Evolutionary conservation across 164 flowering plant genomes (phyloP).

Genomic region (Vitis cinerea): DNA sequence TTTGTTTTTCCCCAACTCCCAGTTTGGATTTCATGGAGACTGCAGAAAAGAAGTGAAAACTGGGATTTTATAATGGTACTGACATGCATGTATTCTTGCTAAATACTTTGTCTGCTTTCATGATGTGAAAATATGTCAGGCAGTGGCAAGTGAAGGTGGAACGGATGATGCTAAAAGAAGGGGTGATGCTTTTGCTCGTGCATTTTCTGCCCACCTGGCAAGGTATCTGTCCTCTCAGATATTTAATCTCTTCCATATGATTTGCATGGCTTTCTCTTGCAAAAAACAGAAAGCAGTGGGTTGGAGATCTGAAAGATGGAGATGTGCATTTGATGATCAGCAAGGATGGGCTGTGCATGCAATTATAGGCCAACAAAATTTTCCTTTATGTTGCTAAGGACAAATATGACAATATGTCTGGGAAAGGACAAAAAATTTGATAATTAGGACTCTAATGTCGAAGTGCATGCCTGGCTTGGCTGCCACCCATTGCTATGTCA

Average conservation of each 20-base stretch:
- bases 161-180: slow-evolving; percentile 98
- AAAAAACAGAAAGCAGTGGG: not conserved
- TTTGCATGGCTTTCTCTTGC: not conserved
- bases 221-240: slow-evolving; percentile 40
- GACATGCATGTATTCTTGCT: no score
- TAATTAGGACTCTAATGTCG: no score
- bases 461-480: no score
- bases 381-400: no score
- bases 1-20: no score
- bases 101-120: not conserved
- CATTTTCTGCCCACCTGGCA: slow-evolving; percentile 93
- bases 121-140: slow-evolving; percentile 41
- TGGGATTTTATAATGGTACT: no score
- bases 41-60: no score
- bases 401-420: no score
- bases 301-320: not conserved
- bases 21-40: no score
- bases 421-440: no score
- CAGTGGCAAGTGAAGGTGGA: slow-evolving; percentile 99
- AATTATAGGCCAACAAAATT: no score
- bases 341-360: not conserved
- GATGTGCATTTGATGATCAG: not conserved
- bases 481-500: no score
- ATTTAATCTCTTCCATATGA: not conserved
- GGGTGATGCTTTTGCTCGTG: slow-evolving; percentile 98